phyloP scores from a whole-genome alignment of 2,329 filamentous ascomycete species.

The Fusarium setosum region DNA sequence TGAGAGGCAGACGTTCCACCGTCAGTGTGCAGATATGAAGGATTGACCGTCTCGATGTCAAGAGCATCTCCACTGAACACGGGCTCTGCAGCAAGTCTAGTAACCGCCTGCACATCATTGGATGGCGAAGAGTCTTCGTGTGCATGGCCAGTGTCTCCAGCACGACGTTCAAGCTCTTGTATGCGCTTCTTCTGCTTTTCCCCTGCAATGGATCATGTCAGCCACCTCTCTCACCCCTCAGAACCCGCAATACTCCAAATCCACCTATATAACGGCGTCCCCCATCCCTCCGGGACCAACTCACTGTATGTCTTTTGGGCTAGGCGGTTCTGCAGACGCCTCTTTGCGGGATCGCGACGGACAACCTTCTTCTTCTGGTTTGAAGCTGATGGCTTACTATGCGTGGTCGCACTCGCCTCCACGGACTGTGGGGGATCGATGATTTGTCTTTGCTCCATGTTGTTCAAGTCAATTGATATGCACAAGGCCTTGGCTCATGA shows the following conservation, averaged over 20 bases:
- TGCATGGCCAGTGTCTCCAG: conserved; percentile 10
- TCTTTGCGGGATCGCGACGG: conserved; percentile 40
- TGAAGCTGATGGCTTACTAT: neutral
- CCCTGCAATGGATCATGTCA: conserved; percentile 42
- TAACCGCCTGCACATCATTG: neutral
- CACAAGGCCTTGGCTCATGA: neutral
- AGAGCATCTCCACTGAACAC: neutral
- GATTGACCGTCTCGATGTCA: conserved; percentile 30
- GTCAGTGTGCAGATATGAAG: conserved; percentile 22
- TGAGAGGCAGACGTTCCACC: conserved; percentile 2
- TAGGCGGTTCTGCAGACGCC: conserved; percentile 42
- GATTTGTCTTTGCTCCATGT: conserved; percentile 23
- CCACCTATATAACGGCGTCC: conserved; percentile 2
- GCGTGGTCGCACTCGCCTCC: neutral
- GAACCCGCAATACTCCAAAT: neutral
- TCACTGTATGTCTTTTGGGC: conserved; percentile 65
- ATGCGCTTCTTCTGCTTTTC: conserved; percentile 44
- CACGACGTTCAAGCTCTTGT: conserved; percentile 41
- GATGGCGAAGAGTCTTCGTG: neutral
- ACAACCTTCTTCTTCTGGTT: conserved; percentile 22
- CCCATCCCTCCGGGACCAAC: conserved; percentile 26
- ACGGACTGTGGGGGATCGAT: neutral
- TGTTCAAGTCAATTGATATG: neutral
- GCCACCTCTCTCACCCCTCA: conserved; percentile 10
- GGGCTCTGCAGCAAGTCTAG: neutral